A percentile compares a stretch with the other conserved stretches of the same genome.
phyloP scores from a whole-genome alignment of 2,329 filamentous ascomycete species.

The Apiospora marii region DNA sequence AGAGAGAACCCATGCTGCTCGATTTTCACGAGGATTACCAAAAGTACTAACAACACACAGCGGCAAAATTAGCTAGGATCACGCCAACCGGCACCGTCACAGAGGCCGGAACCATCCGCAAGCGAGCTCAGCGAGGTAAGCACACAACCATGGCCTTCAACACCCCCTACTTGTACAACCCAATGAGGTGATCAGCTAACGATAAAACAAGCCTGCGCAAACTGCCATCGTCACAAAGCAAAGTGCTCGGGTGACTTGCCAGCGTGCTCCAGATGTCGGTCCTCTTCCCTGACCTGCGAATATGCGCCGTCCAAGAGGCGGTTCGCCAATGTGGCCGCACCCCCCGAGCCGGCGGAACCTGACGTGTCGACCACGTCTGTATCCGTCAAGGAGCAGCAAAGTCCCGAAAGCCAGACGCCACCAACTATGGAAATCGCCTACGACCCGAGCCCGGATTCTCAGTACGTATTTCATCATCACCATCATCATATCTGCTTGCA shows the following conservation, averaged over 20 bases:
- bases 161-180: background rate
- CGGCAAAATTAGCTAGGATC: slow-evolving; percentile 46
- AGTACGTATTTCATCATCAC: slow-evolving; percentile 35
- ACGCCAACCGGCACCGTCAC: slow-evolving; percentile 51
- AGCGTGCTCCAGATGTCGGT: slow-evolving; percentile 48
- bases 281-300: slow-evolving; percentile 46
- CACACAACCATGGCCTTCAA: background rate
- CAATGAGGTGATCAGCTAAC: background rate
- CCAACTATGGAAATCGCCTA: slow-evolving; percentile 21
- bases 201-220: slow-evolving; percentile 41
- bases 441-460: slow-evolving; percentile 19
- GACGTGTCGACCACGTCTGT: background rate
- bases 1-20: slow-evolving; percentile 6
- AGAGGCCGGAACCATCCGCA: slow-evolving; percentile 51
- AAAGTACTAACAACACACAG: background rate
- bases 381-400: slow-evolving; percentile 14
- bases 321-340: slow-evolving; percentile 43
- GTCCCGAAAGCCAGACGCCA: slow-evolving; percentile 6
- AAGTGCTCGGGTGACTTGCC: slow-evolving; percentile 53
- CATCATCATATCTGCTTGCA: background rate
- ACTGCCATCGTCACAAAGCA: slow-evolving; percentile 53
- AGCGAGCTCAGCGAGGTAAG: slow-evolving; percentile 48
- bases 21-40: background rate
- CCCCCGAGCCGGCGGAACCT: slow-evolving; percentile 17
- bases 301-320: slow-evolving; percentile 49